phyloP scores from a whole-genome alignment of 345 rosid genomes.

The Balakata baccata region DNA sequence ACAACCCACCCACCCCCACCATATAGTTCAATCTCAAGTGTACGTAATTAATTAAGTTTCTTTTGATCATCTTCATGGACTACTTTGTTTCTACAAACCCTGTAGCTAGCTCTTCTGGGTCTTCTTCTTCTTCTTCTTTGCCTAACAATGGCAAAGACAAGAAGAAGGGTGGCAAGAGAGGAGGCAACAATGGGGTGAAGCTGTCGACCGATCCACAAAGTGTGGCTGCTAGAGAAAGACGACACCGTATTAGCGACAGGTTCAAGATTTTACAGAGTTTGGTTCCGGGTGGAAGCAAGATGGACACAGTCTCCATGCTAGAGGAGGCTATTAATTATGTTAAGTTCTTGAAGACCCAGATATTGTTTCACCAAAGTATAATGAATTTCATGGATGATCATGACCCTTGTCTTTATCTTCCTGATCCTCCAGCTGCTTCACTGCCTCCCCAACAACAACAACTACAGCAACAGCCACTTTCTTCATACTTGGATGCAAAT shows the following conservation, averaged over 20 bases:
- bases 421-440: not conserved
- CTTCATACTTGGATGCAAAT: conserved; percentile 17
- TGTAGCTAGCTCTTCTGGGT: conserved; percentile 30
- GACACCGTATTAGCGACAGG: conserved; percentile 80
- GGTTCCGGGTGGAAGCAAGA: conserved; percentile 80
- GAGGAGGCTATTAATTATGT: conserved; percentile 86
- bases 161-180: conserved; percentile 18
- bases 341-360: conserved; percentile 79
- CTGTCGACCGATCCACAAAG: conserved; percentile 89
- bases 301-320: conserved; percentile 90
- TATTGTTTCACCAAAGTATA: conserved; percentile 62
- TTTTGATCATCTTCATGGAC: conserved; percentile 17
- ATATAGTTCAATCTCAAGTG: not conserved
- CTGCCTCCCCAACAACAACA: conserved; percentile 2
- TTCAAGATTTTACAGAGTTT: conserved; percentile 81
- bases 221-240: conserved; percentile 81
- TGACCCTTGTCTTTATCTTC: not conserved
- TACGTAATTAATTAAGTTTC: not conserved
- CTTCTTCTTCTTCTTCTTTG: conserved; percentile 32
- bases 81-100: conserved; percentile 21
- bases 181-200: conserved; percentile 30
- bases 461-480: not conserved
- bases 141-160: conserved; percentile 19
- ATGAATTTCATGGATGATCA: conserved; percentile 27
- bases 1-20: conserved; percentile 8